phyloP scores from a whole-genome alignment of 257 asterid genomes.

The Solanum chmielewskii region DNA sequence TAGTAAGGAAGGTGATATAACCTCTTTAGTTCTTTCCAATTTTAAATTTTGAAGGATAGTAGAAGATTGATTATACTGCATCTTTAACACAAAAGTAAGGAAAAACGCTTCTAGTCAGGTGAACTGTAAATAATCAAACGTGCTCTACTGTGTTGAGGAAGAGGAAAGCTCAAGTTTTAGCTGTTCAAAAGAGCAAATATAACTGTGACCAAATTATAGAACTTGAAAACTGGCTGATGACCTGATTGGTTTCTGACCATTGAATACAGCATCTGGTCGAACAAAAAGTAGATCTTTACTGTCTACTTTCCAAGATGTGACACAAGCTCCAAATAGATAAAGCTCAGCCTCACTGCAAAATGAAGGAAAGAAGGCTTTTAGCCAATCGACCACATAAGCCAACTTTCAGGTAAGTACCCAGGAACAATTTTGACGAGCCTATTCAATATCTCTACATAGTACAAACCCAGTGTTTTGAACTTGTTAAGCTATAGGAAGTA shows the following conservation, averaged over 20 bases:
- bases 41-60: background rate
- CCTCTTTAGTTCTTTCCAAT: background rate
- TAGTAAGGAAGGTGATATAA: background rate
- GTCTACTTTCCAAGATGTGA: slow-evolving; percentile 96
- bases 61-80: background rate
- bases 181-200: background rate
- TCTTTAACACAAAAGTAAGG: background rate
- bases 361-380: background rate
- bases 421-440: background rate
- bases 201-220: background rate
- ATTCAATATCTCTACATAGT: background rate
- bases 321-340: slow-evolving; percentile 87
- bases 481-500: background rate
- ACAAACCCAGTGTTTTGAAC: background rate
- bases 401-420: background rate
- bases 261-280: slow-evolving; percentile 95
- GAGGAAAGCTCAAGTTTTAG: background rate
- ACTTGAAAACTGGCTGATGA: slow-evolving; percentile 4
- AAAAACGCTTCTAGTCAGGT: background rate
- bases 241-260: slow-evolving; percentile 98
- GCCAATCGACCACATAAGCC: background rate
- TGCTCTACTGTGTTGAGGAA: background rate
- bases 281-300: slow-evolving; percentile 84
- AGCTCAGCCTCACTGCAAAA: slow-evolving; percentile 83
- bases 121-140: background rate